phyloP scores from a whole-genome alignment of 2,329 filamentous ascomycete genomes.

The Rutstroemia sydowiana region DNA sequence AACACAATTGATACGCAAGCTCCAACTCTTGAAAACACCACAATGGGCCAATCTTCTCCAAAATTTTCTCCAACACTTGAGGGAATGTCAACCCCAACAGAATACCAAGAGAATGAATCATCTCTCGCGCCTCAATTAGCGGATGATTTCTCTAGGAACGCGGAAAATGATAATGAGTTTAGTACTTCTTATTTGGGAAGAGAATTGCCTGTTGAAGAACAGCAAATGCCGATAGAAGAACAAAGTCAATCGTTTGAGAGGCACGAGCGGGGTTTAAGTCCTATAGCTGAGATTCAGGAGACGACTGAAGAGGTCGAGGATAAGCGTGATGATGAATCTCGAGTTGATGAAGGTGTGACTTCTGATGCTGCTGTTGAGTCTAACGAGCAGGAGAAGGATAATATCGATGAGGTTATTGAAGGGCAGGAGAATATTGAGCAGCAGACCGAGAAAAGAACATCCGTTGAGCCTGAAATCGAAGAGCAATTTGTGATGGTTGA shows the following conservation, averaged over 20 bases:
- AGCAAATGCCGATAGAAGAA: background rate
- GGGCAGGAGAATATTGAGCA: background rate
- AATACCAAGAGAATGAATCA: constrained; percentile 11
- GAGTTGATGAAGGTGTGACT: background rate
- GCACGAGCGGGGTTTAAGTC: background rate
- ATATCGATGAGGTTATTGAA: no score
- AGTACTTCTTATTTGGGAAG: no score
- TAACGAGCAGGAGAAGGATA: background rate
- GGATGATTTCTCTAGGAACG: constrained; percentile 20
- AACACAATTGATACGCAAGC: no score
- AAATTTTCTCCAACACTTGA: background rate
- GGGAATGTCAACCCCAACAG: no score
- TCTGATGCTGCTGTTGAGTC: background rate
- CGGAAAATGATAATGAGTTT: constrained; percentile 21
- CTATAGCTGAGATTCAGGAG: background rate
- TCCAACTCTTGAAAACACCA: no score
- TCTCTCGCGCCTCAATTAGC: constrained; percentile 15
- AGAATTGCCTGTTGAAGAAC: no score
- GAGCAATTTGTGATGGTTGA: background rate
- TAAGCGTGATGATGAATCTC: constrained; percentile 17
- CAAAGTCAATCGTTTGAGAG: background rate
- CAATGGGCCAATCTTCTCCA: background rate
- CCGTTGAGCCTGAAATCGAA: background rate
- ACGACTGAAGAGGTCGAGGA: no score
- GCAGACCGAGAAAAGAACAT: background rate